phyloP scores from a whole-genome alignment of 768 basidiomycete species.

The Trametes cinnabarina region DNA sequence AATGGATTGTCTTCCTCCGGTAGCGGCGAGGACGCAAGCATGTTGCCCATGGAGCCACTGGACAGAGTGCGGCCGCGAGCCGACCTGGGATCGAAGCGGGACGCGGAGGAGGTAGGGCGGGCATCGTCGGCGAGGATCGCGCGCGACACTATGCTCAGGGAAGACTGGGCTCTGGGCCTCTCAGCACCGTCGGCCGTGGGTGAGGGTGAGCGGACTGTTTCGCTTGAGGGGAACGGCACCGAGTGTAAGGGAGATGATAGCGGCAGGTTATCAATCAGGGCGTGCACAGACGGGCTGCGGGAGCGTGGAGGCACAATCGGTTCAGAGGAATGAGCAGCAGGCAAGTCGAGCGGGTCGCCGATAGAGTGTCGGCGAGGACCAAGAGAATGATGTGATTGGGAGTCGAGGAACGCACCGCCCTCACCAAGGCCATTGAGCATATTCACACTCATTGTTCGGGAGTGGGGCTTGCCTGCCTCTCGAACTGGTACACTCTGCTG shows the following conservation, averaged over 20 bases:
- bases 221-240: conserved; percentile 54
- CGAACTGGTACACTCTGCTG: conserved; percentile 16
- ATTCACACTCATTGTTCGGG: conserved; percentile 68
- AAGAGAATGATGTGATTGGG: conserved; percentile 29
- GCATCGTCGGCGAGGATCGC: conserved; percentile 39
- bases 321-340: conserved; percentile 26
- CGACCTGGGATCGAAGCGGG: conserved; percentile 45
- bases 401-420: conserved; percentile 48
- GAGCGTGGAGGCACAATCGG: conserved; percentile 44
- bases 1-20: conserved; percentile 34
- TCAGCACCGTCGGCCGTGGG: conserved; percentile 39
- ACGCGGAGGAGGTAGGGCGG: conserved; percentile 37
- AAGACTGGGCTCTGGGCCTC: conserved; percentile 45
- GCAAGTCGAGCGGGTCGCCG: conserved; percentile 53
- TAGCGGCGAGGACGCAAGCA: conserved; percentile 32
- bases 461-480: conserved; percentile 2
- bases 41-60: conserved; percentile 44
- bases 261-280: conserved; percentile 43
- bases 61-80: conserved; percentile 49
- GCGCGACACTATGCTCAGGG: conserved; percentile 50
- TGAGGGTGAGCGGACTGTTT: conserved; percentile 51
- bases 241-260: conserved; percentile 43
- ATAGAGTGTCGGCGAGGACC: conserved; percentile 55
- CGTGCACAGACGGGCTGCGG: conserved; percentile 49
- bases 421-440: conserved; percentile 52